These are phyloP conservation scores for Suillus paluster DNA, from an alignment of 768 basidiomycete genomes.

Conservation along the genomic window DNA sequence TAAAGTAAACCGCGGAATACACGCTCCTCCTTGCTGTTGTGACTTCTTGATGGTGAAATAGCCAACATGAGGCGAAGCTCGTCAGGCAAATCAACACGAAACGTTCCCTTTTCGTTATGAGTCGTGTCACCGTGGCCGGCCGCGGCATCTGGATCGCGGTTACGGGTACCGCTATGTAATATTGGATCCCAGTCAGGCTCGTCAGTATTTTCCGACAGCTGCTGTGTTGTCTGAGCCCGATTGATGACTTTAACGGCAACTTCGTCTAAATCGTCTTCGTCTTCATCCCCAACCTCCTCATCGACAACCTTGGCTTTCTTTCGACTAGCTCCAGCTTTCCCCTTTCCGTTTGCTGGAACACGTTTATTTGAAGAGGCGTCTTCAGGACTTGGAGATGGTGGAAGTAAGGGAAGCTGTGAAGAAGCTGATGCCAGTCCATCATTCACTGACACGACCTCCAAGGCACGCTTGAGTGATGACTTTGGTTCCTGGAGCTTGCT, in stretches of 20 bases:
- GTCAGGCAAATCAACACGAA: conserved; percentile 68
- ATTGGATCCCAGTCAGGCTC: conserved; percentile 36
- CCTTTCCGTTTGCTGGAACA: conserved; percentile 45
- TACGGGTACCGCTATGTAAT: conserved; percentile 25
- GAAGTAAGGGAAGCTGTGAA: conserved; percentile 48
- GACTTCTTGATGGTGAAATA: conserved; percentile 52
- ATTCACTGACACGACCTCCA: conserved; percentile 25
- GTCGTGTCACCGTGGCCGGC: conserved; percentile 23
- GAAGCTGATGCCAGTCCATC: background rate
- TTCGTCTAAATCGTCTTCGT: conserved; percentile 20
- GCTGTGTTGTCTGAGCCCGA: conserved; percentile 17
- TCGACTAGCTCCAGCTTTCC: conserved; percentile 38
- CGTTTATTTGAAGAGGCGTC: conserved; percentile 28
- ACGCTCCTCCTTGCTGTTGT: conserved; percentile 49
- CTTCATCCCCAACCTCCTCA: conserved; percentile 32
- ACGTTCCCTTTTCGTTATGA: conserved; percentile 40
- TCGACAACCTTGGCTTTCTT: conserved; percentile 56
- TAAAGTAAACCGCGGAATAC: conserved; percentile 65
- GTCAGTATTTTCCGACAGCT: conserved; percentile 13
- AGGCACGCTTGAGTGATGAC: conserved; percentile 48
- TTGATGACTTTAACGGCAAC: conserved; percentile 26
- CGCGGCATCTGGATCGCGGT: conserved; percentile 24
- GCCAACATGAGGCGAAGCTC: conserved; percentile 67
- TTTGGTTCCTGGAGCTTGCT: conserved; percentile 20
- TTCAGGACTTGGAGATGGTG: conserved; percentile 70